Evolutionary conservation across 1,284 basidiomycete genomes (phyloP).

Genomic region (Earliella scabrosa): DNA sequence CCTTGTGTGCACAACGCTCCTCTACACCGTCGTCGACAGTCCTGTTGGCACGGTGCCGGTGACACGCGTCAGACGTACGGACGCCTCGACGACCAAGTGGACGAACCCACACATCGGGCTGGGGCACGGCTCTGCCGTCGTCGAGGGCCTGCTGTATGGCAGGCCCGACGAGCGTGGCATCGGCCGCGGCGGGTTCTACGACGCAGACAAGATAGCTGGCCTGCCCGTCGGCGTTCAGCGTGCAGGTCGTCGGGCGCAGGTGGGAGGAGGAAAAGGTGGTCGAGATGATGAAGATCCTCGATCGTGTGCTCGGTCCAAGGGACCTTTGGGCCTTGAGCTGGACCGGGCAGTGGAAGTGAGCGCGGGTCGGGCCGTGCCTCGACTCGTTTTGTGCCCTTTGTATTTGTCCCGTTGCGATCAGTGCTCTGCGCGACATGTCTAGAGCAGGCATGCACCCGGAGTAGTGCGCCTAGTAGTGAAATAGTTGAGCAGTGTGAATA

Average conservation of each 20-base stretch:
- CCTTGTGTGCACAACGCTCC: constrained; percentile 32
- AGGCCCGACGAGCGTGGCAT: constrained; percentile 32
- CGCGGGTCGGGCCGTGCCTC: no score
- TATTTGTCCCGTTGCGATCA: no score
- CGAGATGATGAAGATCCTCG: constrained; percentile 80
- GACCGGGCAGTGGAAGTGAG: constrained; percentile 20
- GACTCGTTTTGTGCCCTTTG: no score
- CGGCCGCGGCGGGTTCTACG: constrained; percentile 54
- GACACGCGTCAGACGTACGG: constrained; percentile 73
- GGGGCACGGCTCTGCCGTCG: constrained; percentile 53
- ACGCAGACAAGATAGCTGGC: constrained; percentile 74
- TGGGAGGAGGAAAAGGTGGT: constrained; percentile 91
- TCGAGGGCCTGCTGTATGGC: constrained; percentile 62
- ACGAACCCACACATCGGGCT: constrained; percentile 36
- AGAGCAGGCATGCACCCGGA: no score
- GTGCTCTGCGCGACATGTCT: no score
- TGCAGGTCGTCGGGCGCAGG: constrained; percentile 79
- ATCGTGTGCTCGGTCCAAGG: constrained; percentile 46
- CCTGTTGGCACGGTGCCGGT: constrained; percentile 83
- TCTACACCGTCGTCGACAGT: constrained; percentile 80
- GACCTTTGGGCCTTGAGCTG: constrained; percentile 43
- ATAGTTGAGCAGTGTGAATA: no score
- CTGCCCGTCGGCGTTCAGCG: constrained; percentile 83
- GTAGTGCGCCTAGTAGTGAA: no score
- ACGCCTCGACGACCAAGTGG: constrained; percentile 68